Percentiles rank a stretch among this genome's conserved stretches.
Conservation (phyloP, 1,284 basidiomycete species). For the Malassezia slooffiae region DNA sequence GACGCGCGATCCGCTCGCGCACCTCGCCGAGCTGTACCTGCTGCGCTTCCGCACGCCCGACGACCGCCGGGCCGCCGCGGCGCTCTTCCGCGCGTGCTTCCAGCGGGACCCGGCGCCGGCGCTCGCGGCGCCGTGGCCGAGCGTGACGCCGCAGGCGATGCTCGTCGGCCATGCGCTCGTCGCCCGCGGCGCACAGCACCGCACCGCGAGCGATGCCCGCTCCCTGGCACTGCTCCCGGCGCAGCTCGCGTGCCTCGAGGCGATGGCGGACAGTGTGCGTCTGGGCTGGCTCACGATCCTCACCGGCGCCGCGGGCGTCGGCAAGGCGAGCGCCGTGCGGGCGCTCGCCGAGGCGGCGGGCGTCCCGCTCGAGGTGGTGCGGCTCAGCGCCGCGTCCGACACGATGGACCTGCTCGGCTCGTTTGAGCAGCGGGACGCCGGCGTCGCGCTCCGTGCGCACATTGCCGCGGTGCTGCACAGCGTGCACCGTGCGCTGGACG, state of each 20-base stretch:
- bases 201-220: not conserved
- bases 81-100: conserved; percentile 60
- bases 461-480: not conserved
- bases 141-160: conserved; percentile 53
- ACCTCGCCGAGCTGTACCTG: conserved; percentile 54
- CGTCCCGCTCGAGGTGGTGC: conserved; percentile 60
- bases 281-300: conserved; percentile 80
- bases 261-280: conserved; percentile 63
- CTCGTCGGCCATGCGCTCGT: conserved; percentile 63
- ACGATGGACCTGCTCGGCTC: conserved; percentile 87
- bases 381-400: conserved; percentile 77
- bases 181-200: conserved; percentile 47
- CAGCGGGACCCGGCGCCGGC: not conserved
- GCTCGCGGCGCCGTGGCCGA: conserved; percentile 49
- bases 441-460: conserved; percentile 5
- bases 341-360: conserved; percentile 64
- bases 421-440: conserved; percentile 67
- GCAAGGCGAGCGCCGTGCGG: conserved; percentile 70
- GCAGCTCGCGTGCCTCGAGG: conserved; percentile 62
- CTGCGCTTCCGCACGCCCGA: conserved; percentile 67
- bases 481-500: not conserved
- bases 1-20: conserved; percentile 43
- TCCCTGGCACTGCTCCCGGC: conserved; percentile 54
- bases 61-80: conserved; percentile 58
- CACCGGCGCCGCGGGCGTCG: conserved; percentile 62